Evolutionary conservation across 768 basidiomycete genomes (phyloP).

Genomic region (Suillus variegatus): DNA sequence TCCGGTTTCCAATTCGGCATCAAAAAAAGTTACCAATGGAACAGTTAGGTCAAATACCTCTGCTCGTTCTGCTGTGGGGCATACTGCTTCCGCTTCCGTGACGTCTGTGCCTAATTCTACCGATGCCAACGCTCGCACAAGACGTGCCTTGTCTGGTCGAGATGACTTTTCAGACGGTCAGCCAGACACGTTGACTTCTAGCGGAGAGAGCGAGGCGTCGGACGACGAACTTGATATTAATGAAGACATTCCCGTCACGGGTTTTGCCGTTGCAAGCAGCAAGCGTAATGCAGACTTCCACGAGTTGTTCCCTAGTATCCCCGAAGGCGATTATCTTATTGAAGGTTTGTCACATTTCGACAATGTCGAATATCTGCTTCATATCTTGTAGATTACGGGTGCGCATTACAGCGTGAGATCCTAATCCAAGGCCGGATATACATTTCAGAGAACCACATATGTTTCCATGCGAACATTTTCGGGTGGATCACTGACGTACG

Average conservation of each 20-base stretch:
- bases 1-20: slow-evolving; percentile 23
- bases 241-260: slow-evolving; percentile 84
- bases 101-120: slow-evolving; percentile 16
- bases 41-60: slow-evolving; percentile 11
- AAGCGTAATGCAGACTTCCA: slow-evolving; percentile 97
- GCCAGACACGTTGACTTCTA: slow-evolving; percentile 24
- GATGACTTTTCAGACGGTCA: slow-evolving; percentile 32
- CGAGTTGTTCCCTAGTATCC: slow-evolving; percentile 83
- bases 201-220: slow-evolving; percentile 33
- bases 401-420: slow-evolving; percentile 95
- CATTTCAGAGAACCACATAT: slow-evolving; percentile 98
- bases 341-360: slow-evolving; percentile 59
- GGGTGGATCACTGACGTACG: slow-evolving; percentile 98
- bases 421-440: slow-evolving; percentile 94
- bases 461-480: slow-evolving; percentile 99
- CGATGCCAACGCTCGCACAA: slow-evolving; percentile 13
- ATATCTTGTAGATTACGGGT: slow-evolving; percentile 83
- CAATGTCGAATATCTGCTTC: background rate
- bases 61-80: slow-evolving; percentile 7
- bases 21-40: slow-evolving; percentile 26
- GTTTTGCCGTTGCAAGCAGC: slow-evolving; percentile 95
- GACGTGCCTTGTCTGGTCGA: slow-evolving; percentile 20
- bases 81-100: slow-evolving; percentile 9
- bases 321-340: slow-evolving; percentile 96
- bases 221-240: slow-evolving; percentile 36